Conservation (phyloP, 371 early-diverging fungal genomes). For the Blakeslea trispora region DNA sequence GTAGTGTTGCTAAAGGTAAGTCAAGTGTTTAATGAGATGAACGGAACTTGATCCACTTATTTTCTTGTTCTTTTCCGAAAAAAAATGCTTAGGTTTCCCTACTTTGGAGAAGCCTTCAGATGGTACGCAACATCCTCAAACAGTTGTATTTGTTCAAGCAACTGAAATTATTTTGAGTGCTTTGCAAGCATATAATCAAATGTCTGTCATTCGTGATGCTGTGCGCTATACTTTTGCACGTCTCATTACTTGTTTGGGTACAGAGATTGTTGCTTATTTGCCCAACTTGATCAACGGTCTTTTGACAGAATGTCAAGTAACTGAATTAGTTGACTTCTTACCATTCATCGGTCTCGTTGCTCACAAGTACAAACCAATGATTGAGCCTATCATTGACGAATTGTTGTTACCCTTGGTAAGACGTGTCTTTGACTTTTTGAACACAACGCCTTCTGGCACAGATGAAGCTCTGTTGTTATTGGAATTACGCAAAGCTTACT, state of each 20-base stretch:
- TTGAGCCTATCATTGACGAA: conserved; percentile 67
- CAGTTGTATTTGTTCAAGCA: conserved; percentile 75
- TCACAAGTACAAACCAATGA: conserved; percentile 81
- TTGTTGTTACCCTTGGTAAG: conserved; percentile 81
- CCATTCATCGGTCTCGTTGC: conserved; percentile 83
- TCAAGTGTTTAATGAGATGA: background rate
- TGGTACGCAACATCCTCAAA: conserved; percentile 56
- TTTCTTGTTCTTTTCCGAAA: background rate
- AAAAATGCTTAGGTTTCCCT: conserved; percentile 70
- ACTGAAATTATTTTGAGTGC: conserved; percentile 80
- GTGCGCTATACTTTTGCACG: conserved; percentile 86
- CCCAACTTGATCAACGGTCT: conserved; percentile 80
- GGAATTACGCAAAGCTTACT: conserved; percentile 81
- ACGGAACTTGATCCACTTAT: background rate
- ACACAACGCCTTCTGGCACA: conserved; percentile 83
- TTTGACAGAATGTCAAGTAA: conserved; percentile 71
- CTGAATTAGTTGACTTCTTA: conserved; percentile 86
- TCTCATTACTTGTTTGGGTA: conserved; percentile 84
- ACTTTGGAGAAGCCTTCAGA: conserved; percentile 55
- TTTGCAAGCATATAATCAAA: conserved; percentile 67
- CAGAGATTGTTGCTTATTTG: conserved; percentile 79
- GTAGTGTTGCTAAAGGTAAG: conserved; percentile 82
- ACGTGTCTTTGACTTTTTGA: conserved; percentile 81
- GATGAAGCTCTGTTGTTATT: conserved; percentile 82
- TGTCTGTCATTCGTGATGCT: conserved; percentile 80